Evolutionary conservation across 805 yeast genomes (phyloP).

Genomic region (Suhomyces sp.): DNA sequence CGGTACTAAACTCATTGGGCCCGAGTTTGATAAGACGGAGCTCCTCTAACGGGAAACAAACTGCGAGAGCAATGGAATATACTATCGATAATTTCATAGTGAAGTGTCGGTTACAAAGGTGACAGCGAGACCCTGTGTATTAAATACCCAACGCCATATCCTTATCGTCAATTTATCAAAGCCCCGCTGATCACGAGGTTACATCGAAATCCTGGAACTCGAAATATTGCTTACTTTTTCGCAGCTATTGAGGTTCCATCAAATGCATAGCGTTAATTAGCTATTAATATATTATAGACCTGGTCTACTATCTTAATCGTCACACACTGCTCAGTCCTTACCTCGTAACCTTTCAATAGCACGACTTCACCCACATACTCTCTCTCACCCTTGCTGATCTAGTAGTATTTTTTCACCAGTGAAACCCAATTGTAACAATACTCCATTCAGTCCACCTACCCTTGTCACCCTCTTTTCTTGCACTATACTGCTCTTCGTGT

Average conservation of each 20-base stretch:
- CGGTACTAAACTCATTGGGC: conserved; percentile 26
- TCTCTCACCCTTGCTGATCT: not conserved
- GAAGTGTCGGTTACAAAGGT: not conserved
- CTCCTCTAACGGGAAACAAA: conserved; percentile 1
- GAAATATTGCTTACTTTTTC: not conserved
- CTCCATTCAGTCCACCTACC: not conserved
- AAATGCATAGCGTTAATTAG: not conserved
- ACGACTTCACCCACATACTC: no score
- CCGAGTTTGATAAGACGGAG: conserved; percentile 33
- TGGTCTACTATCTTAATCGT: not conserved
- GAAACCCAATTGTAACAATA: not conserved
- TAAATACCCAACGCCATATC: not conserved
- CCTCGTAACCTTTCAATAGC: no score
- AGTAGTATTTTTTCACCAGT: not conserved
- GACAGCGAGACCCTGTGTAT: not conserved
- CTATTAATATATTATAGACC: not conserved
- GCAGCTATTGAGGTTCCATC: not conserved
- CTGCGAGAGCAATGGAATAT: not conserved
- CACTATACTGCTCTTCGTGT: not conserved
- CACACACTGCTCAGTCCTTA: not conserved
- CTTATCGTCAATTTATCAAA: not conserved
- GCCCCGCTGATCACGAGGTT: not conserved
- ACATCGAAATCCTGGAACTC: not conserved
- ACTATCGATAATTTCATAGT: not conserved
- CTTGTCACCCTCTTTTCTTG: no score